phyloP scores from a whole-genome alignment of 768 basidiomycete species.

The Gloeopeniophorella convolvens region DNA sequence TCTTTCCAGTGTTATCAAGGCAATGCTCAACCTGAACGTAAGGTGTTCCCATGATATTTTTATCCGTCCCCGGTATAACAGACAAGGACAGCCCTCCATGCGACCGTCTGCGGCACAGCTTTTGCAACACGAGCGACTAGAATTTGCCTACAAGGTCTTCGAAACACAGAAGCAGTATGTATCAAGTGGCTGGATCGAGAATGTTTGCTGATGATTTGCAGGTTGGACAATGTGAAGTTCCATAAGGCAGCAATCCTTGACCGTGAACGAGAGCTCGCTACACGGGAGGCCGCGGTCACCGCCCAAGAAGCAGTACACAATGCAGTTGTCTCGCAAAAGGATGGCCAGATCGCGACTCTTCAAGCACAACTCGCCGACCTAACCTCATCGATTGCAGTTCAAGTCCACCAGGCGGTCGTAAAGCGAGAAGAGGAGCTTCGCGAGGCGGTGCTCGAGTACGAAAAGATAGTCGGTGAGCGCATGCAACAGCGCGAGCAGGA shows the following conservation, averaged over 20 bases:
- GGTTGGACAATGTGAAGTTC: conserved; percentile 57
- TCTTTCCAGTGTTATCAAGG: conserved; percentile 67
- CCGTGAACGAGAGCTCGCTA: conserved; percentile 58
- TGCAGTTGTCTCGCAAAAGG: conserved; percentile 46
- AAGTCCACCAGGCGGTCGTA: conserved; percentile 49
- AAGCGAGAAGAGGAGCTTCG: conserved; percentile 66
- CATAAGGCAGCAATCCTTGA: conserved; percentile 50
- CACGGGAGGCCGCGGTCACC: conserved; percentile 47
- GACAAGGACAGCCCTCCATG: conserved; percentile 62
- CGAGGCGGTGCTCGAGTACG: conserved; percentile 54
- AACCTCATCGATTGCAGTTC: conserved; percentile 23
- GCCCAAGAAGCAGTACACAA: conserved; percentile 51
- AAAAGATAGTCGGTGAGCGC: conserved; percentile 60
- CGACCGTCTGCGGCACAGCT: conserved; percentile 77
- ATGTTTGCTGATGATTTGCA: conserved; percentile 24
- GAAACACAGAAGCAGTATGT: conserved; percentile 76
- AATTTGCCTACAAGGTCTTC: conserved; percentile 61
- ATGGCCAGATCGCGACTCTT: conserved; percentile 48
- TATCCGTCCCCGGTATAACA: not conserved
- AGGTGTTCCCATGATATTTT: conserved; percentile 20
- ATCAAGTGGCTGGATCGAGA: not conserved
- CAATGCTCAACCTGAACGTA: conserved; percentile 84
- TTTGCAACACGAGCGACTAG: conserved; percentile 71
- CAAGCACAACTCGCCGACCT: conserved; percentile 26
- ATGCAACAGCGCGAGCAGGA: conserved; percentile 66